Base-by-base conservation (phyloP, 805 yeast genomes). In the Candida sithepensis region DNA sequence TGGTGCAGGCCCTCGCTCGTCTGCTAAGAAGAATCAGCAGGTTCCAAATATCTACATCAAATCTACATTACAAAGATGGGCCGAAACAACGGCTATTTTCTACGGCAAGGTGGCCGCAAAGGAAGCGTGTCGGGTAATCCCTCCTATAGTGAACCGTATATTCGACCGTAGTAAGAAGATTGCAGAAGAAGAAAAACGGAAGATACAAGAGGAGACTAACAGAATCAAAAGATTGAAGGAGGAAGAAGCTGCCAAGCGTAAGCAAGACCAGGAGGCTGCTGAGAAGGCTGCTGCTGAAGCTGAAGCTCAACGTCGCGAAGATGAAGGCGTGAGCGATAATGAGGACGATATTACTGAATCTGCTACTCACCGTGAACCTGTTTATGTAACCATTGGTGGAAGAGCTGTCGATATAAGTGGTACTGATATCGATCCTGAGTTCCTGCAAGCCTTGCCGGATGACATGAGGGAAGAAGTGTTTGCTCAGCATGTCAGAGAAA, bases 381-480 rank as follows among this genome's bases (percentile, higher is more conserved):
- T 86, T 0, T 77, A 75, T 70, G 89, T 91, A 3, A 72, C 72
- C 12, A 84, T 91, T 54, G 90, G 89, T 33, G 95, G 85, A 21
- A 67, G 84, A 23, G 82, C 82, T 43, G 90, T 91, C 32, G 95
- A 91, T 60, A 86, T 91, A 33, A 78, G 91, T 37, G 96, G 94
- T 0, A 83, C 96, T 2, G 97, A 88, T 46, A 88, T 91, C 49
- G 97, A 91, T 66, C 96, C 96, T 0, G 92, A 87, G 55, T 91
- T 89, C 62, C 72, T 91, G 50, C 85, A 84, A 57, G 97, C 96
- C 0, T 73, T 91, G 33, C 97, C 97, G 0, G 96, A 88, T 39
- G 94, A 88, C 45, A 86, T 91, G 87, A 73, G 97, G 43, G 96
- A 89, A 52, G 97, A 91, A 59, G 97, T 90, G 0, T 82, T 88